These are phyloP conservation scores for Ascochyta viciae-villosae DNA, from an alignment of 2,329 filamentous ascomycete species.

Conservation along the genomic window DNA sequence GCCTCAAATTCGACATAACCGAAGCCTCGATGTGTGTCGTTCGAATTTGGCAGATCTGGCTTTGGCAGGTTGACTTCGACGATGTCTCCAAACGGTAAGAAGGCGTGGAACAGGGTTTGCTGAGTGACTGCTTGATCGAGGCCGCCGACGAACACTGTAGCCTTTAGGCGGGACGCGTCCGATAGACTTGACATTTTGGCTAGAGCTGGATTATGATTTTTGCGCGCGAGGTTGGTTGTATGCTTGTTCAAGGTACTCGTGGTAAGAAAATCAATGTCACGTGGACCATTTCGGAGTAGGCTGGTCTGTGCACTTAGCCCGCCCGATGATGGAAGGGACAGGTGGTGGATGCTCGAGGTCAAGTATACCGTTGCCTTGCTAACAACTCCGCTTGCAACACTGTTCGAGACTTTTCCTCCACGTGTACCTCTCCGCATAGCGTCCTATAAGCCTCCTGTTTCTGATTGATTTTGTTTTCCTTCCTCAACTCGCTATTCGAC, in stretches of 20 bases:
- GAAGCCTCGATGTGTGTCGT: slow-evolving; percentile 86
- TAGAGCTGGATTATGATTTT: not conserved
- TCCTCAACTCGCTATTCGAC: slow-evolving; percentile 25
- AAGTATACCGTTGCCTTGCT: slow-evolving; percentile 36
- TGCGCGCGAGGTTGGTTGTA: slow-evolving; percentile 12
- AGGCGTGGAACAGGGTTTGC: slow-evolving; percentile 83
- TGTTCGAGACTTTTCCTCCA: slow-evolving; percentile 28
- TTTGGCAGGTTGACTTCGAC: slow-evolving; percentile 90
- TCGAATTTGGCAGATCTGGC: slow-evolving; percentile 79
- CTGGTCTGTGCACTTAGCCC: slow-evolving; percentile 32
- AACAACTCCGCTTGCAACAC: slow-evolving; percentile 21
- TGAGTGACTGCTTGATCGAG: slow-evolving; percentile 79
- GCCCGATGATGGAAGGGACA: slow-evolving; percentile 40
- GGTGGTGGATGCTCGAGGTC: slow-evolving; percentile 43
- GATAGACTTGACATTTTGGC: slow-evolving; percentile 66
- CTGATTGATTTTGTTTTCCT: slow-evolving; percentile 30
- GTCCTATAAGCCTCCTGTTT: slow-evolving; percentile 18
- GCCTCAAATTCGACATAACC: slow-evolving; percentile 96
- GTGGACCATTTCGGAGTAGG: slow-evolving; percentile 39
- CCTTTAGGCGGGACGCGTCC: slow-evolving; percentile 82
- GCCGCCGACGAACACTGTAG: slow-evolving; percentile 91
- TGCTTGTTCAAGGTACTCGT: slow-evolving; percentile 6
- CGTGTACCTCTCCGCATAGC: slow-evolving; percentile 22
- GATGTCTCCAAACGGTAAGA: slow-evolving; percentile 96
- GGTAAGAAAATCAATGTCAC: slow-evolving; percentile 32